Evolutionary conservation across 768 basidiomycete genomes (phyloP).

Genomic region (Leccinum broughii): DNA sequence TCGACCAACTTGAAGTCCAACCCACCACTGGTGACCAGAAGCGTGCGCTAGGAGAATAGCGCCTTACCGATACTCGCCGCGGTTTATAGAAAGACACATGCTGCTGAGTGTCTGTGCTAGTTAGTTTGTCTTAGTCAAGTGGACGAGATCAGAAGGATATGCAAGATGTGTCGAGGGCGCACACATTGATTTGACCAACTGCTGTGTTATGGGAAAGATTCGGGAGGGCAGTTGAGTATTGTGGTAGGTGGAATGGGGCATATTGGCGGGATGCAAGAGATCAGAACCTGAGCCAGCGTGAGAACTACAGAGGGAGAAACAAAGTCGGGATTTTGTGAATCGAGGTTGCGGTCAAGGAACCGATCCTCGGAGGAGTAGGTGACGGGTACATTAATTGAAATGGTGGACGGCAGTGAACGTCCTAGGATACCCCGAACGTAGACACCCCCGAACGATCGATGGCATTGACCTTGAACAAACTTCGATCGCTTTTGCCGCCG

Average conservation of each 20-base stretch:
- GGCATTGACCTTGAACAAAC: no score
- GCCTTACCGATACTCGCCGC: constrained; percentile 30
- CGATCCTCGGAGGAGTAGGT: no score
- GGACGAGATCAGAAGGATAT: constrained; percentile 1
- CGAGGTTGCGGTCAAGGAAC: no score
- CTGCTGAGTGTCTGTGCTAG: not conserved
- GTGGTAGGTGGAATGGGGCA: constrained; percentile 14
- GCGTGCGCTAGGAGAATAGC: not conserved
- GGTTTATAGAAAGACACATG: constrained; percentile 38
- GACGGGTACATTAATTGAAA: no score
- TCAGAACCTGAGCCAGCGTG: constrained; percentile 6
- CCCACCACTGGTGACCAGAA: not conserved
- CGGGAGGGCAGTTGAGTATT: constrained; percentile 54
- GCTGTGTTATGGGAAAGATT: constrained; percentile 44
- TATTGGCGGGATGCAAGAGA: constrained; percentile 5
- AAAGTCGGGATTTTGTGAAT: no score
- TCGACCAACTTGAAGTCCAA: no score
- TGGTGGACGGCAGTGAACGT: no score
- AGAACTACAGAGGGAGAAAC: no score
- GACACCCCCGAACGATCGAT: no score
- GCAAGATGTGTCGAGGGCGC: not conserved
- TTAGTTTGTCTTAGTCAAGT: not conserved
- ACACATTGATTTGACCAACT: no score
- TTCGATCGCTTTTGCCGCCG: no score
- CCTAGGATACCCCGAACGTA: no score